Evolutionary conservation across 345 rosid species (phyloP).

Genomic region (Acer yangbiense): DNA sequence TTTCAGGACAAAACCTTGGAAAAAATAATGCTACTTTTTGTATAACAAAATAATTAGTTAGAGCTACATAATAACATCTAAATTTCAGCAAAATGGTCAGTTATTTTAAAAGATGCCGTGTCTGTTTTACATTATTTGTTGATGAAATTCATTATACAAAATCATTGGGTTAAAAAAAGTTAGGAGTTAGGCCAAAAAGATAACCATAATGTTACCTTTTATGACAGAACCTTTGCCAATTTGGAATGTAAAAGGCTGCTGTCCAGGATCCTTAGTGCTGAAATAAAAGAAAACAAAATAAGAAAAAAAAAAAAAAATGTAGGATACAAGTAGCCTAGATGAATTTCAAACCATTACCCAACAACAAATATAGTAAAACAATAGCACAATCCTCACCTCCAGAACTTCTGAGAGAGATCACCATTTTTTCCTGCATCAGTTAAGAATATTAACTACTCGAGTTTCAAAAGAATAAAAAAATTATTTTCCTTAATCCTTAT

Average conservation of each 20-base stretch:
- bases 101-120: background rate
- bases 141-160: background rate
- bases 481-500: too few species aligned
- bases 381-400: slow-evolving; percentile 59
- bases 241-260: slow-evolving; percentile 76
- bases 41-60: background rate
- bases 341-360: background rate
- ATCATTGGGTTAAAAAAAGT: background rate
- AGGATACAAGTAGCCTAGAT: background rate
- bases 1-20: too few species aligned
- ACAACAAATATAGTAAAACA: background rate
- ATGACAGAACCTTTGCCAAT: slow-evolving; percentile 85
- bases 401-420: slow-evolving; percentile 81
- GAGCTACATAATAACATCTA: background rate
- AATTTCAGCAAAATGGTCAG: background rate
- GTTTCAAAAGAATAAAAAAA: background rate
- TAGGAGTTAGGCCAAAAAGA: background rate
- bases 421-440: slow-evolving; percentile 76
- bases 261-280: slow-evolving; percentile 90
- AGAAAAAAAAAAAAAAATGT: slow-evolving; percentile 12
- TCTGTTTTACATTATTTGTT: background rate
- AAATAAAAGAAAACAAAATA: slow-evolving; percentile 20
- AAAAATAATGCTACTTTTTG: background rate
- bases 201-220: slow-evolving; percentile 49
- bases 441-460: background rate